Evolutionary conservation across 768 basidiomycete genomes (phyloP).

Genomic region (Termitomyces bulborhizus): DNA sequence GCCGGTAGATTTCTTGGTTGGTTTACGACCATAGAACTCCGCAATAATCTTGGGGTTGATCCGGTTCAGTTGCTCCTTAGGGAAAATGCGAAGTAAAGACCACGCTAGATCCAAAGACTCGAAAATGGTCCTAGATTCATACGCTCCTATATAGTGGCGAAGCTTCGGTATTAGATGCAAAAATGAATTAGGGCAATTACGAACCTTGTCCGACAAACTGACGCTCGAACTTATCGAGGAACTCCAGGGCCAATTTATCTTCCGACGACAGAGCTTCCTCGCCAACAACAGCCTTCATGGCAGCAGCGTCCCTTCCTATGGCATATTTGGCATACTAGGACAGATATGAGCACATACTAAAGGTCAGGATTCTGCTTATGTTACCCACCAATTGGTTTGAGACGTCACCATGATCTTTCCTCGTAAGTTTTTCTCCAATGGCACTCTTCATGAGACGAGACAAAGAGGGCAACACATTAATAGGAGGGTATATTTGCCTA

Average conservation of each 20-base stretch:
- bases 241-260: constrained; percentile 95
- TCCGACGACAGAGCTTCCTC: constrained; percentile 94
- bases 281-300: constrained; percentile 99
- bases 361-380: constrained; percentile 3
- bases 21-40: constrained; percentile 89
- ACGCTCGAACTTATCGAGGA: constrained; percentile 95
- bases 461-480: constrained; percentile 97
- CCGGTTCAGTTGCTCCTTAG: constrained; percentile 96
- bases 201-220: constrained; percentile 95
- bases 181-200: constrained; percentile 15
- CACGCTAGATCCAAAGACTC: constrained; percentile 97
- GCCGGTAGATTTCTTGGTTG: constrained; percentile 54
- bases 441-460: constrained; percentile 99
- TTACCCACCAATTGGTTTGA: constrained; percentile 90
- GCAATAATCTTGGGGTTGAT: constrained; percentile 95
- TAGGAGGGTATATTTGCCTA: constrained; percentile 96
- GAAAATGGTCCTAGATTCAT: constrained; percentile 94
- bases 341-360: constrained; percentile 3
- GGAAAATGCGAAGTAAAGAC: constrained; percentile 96
- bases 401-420: constrained; percentile 98
- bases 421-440: constrained; percentile 94
- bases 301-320: constrained; percentile 92
- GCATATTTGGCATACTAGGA: constrained; percentile 94
- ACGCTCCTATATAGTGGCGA: constrained; percentile 52
- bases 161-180: constrained; percentile 9